phyloP scores from a whole-genome alignment of 257 asterid genomes.

The Solanum etuberosum region DNA sequence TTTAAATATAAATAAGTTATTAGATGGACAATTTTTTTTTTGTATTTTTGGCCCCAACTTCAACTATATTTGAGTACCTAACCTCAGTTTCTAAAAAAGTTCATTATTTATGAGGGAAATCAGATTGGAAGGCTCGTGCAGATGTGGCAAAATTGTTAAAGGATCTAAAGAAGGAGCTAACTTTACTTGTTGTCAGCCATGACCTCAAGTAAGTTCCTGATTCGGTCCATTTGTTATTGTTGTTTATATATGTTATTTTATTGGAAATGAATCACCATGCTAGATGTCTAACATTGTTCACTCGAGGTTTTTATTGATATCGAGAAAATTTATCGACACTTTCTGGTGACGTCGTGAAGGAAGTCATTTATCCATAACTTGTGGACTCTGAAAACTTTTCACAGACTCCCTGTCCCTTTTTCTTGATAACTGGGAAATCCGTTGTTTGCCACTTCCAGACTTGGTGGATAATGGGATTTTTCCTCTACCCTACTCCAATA shows the following conservation, averaged over 20 bases:
- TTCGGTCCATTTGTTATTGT: neutral
- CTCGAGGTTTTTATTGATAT: neutral
- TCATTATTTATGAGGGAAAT: neutral
- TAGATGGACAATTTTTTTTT: neutral
- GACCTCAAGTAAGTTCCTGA: conserved; percentile 65
- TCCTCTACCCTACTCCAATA: neutral
- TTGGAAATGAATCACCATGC: neutral
- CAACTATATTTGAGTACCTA: neutral
- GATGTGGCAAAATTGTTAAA: conserved; percentile 77
- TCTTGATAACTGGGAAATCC: neutral
- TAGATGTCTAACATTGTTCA: neutral
- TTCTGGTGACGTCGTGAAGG: neutral
- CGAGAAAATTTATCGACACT: neutral
- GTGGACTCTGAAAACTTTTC: neutral
- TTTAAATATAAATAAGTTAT: neutral
- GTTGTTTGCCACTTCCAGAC: neutral
- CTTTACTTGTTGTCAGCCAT: conserved; percentile 90
- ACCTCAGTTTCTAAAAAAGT: neutral
- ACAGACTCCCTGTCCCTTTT: neutral
- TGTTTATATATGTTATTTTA: neutral
- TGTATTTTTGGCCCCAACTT: conserved; percentile 4
- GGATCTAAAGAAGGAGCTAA: conserved; percentile 65
- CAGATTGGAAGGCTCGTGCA: conserved; percentile 94
- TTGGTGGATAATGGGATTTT: neutral
- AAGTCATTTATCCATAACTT: neutral